Evolutionary conservation across 352 stramenopile species (phyloP).

Genomic region (Globisporangium orthogonon): DNA sequence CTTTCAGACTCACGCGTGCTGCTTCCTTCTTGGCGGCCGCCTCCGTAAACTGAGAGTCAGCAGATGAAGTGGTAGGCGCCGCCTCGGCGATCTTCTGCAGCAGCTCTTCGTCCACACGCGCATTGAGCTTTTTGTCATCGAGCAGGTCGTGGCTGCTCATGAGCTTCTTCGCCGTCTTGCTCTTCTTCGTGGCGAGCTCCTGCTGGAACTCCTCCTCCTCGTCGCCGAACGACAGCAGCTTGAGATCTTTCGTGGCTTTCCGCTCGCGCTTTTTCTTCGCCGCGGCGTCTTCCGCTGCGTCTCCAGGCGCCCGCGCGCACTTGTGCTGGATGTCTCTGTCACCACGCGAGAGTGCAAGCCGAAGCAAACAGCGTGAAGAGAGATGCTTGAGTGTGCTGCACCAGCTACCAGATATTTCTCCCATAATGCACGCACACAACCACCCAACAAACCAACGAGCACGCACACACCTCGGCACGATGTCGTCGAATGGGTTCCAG

Average conservation of each 20-base stretch:
- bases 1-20: conserved; percentile 15
- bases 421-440: background rate
- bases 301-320: conserved; percentile 1
- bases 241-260: conserved; percentile 91
- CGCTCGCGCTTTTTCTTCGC: conserved; percentile 80
- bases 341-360: background rate
- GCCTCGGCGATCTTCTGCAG: conserved; percentile 44
- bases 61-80: background rate
- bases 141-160: conserved; percentile 73
- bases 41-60: no score
- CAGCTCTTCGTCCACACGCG: conserved; percentile 50
- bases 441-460: background rate
- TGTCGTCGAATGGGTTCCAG: conserved; percentile 93
- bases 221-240: conserved; percentile 94
- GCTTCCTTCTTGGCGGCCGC: conserved; percentile 20
- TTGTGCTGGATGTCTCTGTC: conserved; percentile 22
- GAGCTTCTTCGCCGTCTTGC: conserved; percentile 48
- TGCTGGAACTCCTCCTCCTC: conserved; percentile 75
- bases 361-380: no score
- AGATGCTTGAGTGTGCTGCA: no score
- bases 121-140: conserved; percentile 54
- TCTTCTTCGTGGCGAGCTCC: conserved; percentile 36
- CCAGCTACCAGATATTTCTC: no score
- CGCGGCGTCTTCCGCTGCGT: conserved; percentile 19
- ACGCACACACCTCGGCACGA: conserved; percentile 68